Evolutionary conservation across 768 basidiomycete species (phyloP), one percentile per base, ranked within the genome.

Genomic region (Roridomyces roridus): DNA sequence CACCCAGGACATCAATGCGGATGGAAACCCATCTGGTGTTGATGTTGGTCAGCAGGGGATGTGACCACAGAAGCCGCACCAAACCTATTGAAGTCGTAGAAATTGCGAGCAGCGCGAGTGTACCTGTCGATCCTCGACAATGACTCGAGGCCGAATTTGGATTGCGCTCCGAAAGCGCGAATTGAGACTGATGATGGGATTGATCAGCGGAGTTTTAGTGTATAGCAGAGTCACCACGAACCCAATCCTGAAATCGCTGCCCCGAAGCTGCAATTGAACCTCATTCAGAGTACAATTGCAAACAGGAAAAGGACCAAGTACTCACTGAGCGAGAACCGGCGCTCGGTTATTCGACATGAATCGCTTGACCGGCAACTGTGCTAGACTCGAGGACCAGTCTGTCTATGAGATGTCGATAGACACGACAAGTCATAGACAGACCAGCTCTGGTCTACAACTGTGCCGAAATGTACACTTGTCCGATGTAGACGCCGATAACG

Each of bases 311-410:
- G 63, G 41, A n/a, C n/a, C 70, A 69, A 44, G 12, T 6, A 77
- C 74, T 55, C 74, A 83, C 83, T 68, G 68, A 48, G 65, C 68
- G 28, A 74, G 58, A 10, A 74, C 62, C 6, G 71, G 69, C 12
- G 70, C 58, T 36, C 67, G 68, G 9, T 77, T 77, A 65, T 78
- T 77, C 11, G 73, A 75, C 76, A 78, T 76, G 55, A 82, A 78
- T 41, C 81, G 72, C 62, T 80, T 80, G n/a, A 81, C 74, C 11
- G 79, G 76, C 44, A 82, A 62, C 58, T 82, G n/a, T n/a, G n/a
- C n/a, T n/a, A n/a, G n/a, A n/a, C n/a, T n/a, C n/a, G n/a, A n/a
- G n/a, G n/a, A n/a, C n/a, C n/a, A n/a, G n/a, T n/a, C n/a, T n/a
- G n/a, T n/a, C n/a, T n/a, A n/a, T n/a, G n/a, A n/a, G n/a, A n/a